Evolutionary conservation across 352 stramenopile species (phyloP), one percentile per base, ranked within the genome.

Genomic region (Phytopythium vexans): DNA sequence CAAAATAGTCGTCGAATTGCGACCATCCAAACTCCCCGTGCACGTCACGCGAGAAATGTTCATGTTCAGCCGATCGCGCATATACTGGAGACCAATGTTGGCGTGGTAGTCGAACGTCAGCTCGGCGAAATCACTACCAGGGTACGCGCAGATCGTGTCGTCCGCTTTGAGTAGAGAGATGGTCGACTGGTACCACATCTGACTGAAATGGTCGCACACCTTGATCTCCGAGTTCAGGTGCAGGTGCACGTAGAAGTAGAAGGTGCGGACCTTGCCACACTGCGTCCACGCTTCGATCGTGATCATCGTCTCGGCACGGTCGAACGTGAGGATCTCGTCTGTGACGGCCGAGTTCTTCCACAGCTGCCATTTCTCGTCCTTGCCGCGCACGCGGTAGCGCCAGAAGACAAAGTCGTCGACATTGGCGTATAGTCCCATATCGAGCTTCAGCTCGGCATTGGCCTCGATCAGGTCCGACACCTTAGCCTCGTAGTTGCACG

Each of bases 181-280:
- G 0, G 57, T 64, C 14, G 56, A 68, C 60, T 89, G 73, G 54
- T 89, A 89, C 75, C 75, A 89, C 78, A 89, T 89, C 15, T 69
- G 54, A 38, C 59, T 54, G 52, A 87, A 87, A 15, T 73, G 59
- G 12, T 85, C 62, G 49, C 74, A 84, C 9, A 89, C 65, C 5
- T 55, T 49, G 48, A 83, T 56, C 39, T 58, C 61, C 43, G 65
- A 80, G 57, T 76, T 66, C 35, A 74, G 56, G 43, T 87, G 76
- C 36, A 87, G 54, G 51, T 72, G 59, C 4, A 87, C 61, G 52
- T 72, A 68, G 55, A 86, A 89, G 46, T 67, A 62, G 49, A 79
- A 81, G 12, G 56, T 62, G 14, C 64, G 63, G 2, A 83, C 71
- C 6, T 78, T 42, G 35, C 77, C 77, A 35, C 77, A 89, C 31